These are phyloP conservation scores for Tephrocybe sp. DNA, from an alignment of 768 basidiomycete species.

Conservation along the genomic window DNA sequence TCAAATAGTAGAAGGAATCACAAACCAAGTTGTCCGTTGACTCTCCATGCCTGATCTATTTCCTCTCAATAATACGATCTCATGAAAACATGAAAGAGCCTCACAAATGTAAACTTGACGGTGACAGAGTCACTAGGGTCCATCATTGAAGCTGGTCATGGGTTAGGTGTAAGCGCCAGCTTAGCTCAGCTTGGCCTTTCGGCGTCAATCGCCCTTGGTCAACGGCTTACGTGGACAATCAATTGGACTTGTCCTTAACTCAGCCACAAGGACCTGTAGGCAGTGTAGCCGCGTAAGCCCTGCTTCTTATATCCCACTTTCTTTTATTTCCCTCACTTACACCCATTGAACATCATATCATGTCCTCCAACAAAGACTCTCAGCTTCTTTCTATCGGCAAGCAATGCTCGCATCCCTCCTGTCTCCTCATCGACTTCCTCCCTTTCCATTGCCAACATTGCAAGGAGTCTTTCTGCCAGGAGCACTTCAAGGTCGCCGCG, in stretches of 20 bases:
- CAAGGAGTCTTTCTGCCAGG: slow-evolving; percentile 65
- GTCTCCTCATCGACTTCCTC: slow-evolving; percentile 77
- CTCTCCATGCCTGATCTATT: slow-evolving; percentile 74
- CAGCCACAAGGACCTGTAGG: slow-evolving; percentile 13
- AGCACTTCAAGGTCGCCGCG: slow-evolving; percentile 70
- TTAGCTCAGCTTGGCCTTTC: too few relatives aligned
- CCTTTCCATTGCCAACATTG: slow-evolving; percentile 89
- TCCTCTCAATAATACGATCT: not conserved
- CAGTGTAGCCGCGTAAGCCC: slow-evolving; percentile 23
- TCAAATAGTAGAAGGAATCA: not conserved
- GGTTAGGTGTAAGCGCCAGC: too few relatives aligned
- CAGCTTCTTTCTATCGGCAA: slow-evolving; percentile 67
- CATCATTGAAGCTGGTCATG: not conserved
- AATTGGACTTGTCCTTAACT: not conserved
- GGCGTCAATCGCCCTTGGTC: too few relatives aligned
- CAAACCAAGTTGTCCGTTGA: slow-evolving; percentile 74
- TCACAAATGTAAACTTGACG: slow-evolving; percentile 43
- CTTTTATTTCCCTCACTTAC: slow-evolving; percentile 12
- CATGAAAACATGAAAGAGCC: slow-evolving; percentile 3
- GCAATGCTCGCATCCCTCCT: slow-evolving; percentile 68
- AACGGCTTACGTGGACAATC: slow-evolving; percentile 5
- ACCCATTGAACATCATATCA: slow-evolving; percentile 13
- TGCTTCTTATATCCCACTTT: slow-evolving; percentile 3
- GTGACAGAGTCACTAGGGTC: slow-evolving; percentile 16
- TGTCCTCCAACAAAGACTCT: slow-evolving; percentile 40